phyloP scores from a whole-genome alignment of 2,329 filamentous ascomycete species.

The Verticillium zaregamsianum region DNA sequence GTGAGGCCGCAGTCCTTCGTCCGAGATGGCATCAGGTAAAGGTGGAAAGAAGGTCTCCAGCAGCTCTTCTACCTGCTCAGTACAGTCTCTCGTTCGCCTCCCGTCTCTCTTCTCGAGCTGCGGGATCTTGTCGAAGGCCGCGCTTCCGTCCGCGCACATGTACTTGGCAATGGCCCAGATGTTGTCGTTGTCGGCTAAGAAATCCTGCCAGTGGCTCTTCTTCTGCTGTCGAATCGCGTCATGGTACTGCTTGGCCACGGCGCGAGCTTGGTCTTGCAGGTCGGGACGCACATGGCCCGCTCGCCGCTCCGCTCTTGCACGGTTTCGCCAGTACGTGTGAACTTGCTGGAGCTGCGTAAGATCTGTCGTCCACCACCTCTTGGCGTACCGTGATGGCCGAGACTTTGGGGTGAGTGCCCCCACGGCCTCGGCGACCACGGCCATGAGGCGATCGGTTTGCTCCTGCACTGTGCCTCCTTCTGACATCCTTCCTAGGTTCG shows the following conservation, averaged over 20 bases:
- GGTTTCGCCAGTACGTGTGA: constrained; percentile 19
- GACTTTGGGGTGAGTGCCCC: constrained; percentile 12
- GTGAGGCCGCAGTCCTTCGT: constrained; percentile 13
- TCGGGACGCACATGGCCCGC: neutral
- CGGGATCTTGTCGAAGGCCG: constrained; percentile 19
- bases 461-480: constrained; percentile 4
- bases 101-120: constrained; percentile 14
- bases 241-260: constrained; percentile 18
- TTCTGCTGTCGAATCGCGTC: constrained; percentile 18
- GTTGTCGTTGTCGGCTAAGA: constrained; percentile 20
- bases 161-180: constrained; percentile 24
- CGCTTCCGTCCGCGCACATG: constrained; percentile 14
- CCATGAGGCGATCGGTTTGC: constrained; percentile 2
- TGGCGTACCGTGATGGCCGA: constrained; percentile 20
- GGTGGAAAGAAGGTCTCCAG: constrained; percentile 16
- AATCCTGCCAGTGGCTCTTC: constrained; percentile 20
- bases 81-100: constrained; percentile 5
- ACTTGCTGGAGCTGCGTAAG: constrained; percentile 20
- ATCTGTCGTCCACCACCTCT: constrained; percentile 23
- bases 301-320: constrained; percentile 14
- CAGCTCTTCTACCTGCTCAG: constrained; percentile 15
- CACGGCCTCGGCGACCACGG: neutral
- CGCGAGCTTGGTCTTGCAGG: constrained; percentile 14
- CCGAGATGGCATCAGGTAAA: constrained; percentile 12
- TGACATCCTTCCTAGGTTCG: constrained; percentile 15